phyloP scores from a whole-genome alignment of 768 basidiomycete species.

The Suillus tomentosus region DNA sequence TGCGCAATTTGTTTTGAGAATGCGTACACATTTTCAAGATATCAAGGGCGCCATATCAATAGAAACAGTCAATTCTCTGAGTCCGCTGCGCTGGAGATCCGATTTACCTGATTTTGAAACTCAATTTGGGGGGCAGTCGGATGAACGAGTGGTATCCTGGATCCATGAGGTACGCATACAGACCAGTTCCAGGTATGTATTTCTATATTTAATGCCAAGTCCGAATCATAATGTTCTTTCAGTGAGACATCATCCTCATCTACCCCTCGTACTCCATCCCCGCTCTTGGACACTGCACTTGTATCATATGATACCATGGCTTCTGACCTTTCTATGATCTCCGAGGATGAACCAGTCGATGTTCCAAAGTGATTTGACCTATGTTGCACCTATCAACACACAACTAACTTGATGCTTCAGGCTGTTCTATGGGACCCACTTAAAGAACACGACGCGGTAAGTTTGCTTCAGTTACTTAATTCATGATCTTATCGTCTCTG shows the following conservation, averaged over 20 bases:
- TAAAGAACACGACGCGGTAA: background rate
- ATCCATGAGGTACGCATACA: background rate
- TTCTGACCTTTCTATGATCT: background rate
- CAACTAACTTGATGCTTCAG: background rate
- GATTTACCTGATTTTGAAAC: background rate
- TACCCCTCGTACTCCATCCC: background rate
- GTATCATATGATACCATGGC: background rate
- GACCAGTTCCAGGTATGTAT: background rate
- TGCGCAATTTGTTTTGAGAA: constrained; percentile 1
- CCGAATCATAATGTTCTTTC: background rate
- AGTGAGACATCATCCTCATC: background rate
- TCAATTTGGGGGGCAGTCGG: background rate
- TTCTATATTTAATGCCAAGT: background rate
- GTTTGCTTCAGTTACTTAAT: too few species aligned
- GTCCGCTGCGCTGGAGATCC: background rate
- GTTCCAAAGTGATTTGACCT: background rate
- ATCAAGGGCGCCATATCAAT: background rate
- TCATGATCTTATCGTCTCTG: background rate
- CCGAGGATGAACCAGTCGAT: background rate
- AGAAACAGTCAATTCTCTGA: constrained; percentile 1
- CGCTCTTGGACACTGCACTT: background rate
- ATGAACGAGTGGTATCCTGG: constrained; percentile 2
- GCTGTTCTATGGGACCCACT: too few species aligned
- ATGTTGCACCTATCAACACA: too few species aligned
- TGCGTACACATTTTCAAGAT: constrained; percentile 4